Conservation (phyloP, 2,329 filamentous ascomycete genomes). For the Scedosporium minutisporum region DNA sequence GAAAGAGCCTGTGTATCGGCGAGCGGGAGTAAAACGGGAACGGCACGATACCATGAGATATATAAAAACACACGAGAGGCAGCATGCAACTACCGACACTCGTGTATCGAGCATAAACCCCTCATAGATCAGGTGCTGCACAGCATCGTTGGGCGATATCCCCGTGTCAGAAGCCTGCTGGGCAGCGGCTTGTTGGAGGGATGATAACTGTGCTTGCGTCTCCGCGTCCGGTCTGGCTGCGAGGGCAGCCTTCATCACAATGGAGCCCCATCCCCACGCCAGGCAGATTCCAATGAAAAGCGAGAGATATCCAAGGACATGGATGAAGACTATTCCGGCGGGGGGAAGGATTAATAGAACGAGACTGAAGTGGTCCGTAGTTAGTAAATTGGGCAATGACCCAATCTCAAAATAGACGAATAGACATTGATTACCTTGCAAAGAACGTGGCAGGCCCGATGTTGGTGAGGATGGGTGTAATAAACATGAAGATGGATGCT, state of each 20-base stretch:
- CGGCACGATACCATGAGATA: constrained; percentile 20
- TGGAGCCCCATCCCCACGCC: constrained; percentile 39
- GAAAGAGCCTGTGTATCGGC: neutral
- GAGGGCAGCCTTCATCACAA: constrained; percentile 37
- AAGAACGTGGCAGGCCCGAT: constrained; percentile 38
- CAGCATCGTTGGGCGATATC: constrained; percentile 13
- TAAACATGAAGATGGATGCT: constrained; percentile 34
- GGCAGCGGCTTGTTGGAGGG: constrained; percentile 26
- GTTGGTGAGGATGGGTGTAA: constrained; percentile 27
- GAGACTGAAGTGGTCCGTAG: constrained; percentile 10
- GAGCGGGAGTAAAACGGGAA: neutral
- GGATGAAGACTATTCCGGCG: constrained; percentile 33
- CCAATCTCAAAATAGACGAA: neutral
- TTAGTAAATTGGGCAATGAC: neutral
- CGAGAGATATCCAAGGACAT: constrained; percentile 30
- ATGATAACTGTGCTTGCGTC: constrained; percentile 21
- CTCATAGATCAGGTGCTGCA: constrained; percentile 27
- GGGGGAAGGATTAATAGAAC: constrained; percentile 36
- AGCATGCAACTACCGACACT: constrained; percentile 26
- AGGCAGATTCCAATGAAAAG: constrained; percentile 35
- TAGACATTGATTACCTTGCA: constrained; percentile 10
- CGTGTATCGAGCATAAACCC: constrained; percentile 38
- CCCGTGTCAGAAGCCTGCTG: constrained; percentile 16
- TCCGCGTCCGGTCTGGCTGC: constrained; percentile 29
- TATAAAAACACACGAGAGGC: constrained; percentile 32